Base-by-base conservation (phyloP, 1,284 basidiomycete genomes). In the Cryptococcus sp. region DNA sequence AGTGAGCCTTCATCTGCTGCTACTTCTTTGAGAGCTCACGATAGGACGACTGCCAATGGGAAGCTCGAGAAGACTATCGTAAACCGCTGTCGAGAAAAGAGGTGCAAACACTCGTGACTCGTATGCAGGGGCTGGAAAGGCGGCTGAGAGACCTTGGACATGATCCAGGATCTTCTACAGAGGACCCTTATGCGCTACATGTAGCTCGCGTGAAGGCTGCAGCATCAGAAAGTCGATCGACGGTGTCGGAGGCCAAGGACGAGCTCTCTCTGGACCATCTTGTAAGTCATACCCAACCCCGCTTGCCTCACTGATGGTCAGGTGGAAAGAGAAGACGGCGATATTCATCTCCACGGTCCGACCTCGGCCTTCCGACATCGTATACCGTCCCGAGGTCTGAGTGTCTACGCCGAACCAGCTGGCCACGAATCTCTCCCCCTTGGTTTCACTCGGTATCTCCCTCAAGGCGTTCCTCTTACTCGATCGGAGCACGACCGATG, bases 31-130 rank as follows among this genome's bases (percentile, higher is more conserved):
- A 24, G 9, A 31, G 14, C 28, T 31, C 11, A 18, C 25, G 23
- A 26, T 37, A 62, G 61, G 59, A 60, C 45, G 57, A 59, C 22
- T 63, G 59, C 39, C 53, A 52, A 16, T 60, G 61, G 57, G 58
- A 61, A 38, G 46, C 56, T 1, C 35, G 56, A 26, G 56, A 53
- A 38, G 61, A 63, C 44, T 54, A 53, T 47, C 55, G 61, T 21
- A 63, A 63, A 47, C 61, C 59, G 3, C 49, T 60, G 16, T 58
- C 59, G 4, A 43, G 61, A 10, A 53, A 53, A 40, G 53, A 63
- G 36, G 59, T 59, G 25, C 45, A 59, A 43, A 56, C 57, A 14
- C 45, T 63, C 10, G 51, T 52, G 5, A 58, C 51, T 2, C 26
- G 59, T 12, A 53, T 63, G 7, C 48, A 59, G 18, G 53, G 56